These are phyloP conservation scores for Ustilago vetiveriae DNA, from an alignment of 1,284 basidiomycete genomes.

Conservation along the genomic window DNA sequence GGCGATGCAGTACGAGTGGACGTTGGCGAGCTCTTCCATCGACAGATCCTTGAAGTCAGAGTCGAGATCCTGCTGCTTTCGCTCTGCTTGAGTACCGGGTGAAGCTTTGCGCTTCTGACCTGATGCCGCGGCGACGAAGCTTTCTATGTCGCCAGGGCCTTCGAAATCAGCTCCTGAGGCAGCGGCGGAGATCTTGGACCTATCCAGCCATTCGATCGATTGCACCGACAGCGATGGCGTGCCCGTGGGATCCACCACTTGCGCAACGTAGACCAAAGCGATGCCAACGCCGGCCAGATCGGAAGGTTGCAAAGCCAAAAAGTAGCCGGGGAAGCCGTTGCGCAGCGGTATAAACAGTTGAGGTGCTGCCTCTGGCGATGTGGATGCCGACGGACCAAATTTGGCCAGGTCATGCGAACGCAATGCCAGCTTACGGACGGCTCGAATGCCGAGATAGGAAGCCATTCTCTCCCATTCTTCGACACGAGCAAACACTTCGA, in stretches of 20 bases:
- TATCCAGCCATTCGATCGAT: constrained; percentile 57
- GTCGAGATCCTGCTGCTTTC: not conserved
- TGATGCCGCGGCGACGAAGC: not conserved
- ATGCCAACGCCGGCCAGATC: constrained; percentile 31
- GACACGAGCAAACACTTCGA: constrained; percentile 48
- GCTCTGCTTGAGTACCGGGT: not conserved
- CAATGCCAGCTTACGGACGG: constrained; percentile 77
- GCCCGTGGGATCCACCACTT: constrained; percentile 36
- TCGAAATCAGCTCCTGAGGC: constrained; percentile 11
- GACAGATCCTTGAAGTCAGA: constrained; percentile 16
- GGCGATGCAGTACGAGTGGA: constrained; percentile 72
- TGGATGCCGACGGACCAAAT: constrained; percentile 31
- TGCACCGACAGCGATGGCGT: constrained; percentile 34
- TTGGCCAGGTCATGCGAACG: constrained; percentile 57
- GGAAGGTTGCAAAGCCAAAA: constrained; percentile 48
- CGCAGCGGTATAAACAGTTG: constrained; percentile 49
- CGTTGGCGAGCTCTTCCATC: constrained; percentile 44
- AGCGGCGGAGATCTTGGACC: constrained; percentile 26
- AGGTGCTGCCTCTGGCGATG: constrained; percentile 26
- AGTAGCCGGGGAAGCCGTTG: constrained; percentile 49
- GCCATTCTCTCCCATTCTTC: constrained; percentile 62
- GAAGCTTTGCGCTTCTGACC: constrained; percentile 30
- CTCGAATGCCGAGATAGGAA: constrained; percentile 70
- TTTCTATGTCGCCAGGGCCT: not conserved
- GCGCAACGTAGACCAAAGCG: constrained; percentile 44